Conservation (phyloP, 441 rosid species). For the Breynia disticha region DNA sequence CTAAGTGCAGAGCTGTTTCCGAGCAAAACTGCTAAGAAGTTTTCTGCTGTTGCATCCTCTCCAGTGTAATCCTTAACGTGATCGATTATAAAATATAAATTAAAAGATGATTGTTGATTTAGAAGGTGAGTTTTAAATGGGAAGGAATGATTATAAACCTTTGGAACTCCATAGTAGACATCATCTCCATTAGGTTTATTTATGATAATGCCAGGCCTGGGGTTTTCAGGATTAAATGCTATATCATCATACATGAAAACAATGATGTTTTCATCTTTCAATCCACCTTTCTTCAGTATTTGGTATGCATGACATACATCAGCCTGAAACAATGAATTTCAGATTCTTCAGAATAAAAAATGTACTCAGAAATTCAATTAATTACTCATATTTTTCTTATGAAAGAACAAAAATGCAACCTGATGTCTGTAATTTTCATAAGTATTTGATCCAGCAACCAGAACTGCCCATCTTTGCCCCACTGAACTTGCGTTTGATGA, state of each 20-base stretch:
- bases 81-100: not conserved
- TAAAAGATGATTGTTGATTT: not conserved
- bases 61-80: constrained; percentile 47
- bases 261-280: constrained; percentile 57
- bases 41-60: constrained; percentile 27
- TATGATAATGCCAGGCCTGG: constrained; percentile 54
- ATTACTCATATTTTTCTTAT: not conserved
- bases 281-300: constrained; percentile 42
- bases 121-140: not conserved
- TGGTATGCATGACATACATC: constrained; percentile 75
- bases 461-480: constrained; percentile 51
- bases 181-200: constrained; percentile 47
- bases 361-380: not conserved
- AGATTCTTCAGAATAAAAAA: not conserved
- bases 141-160: constrained; percentile 22
- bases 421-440: constrained; percentile 55
- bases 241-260: constrained; percentile 75
- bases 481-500: not conserved
- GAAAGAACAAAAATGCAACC: constrained; percentile 14
- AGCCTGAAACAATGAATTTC: constrained; percentile 25
- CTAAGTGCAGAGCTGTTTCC: constrained; percentile 52
- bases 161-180: constrained; percentile 60
- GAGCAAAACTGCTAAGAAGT: constrained; percentile 43
- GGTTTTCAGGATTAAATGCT: constrained; percentile 34
- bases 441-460: constrained; percentile 44